Base-by-base conservation (phyloP, 108 stramenopile species). In the Discostella stelligeroides region DNA sequence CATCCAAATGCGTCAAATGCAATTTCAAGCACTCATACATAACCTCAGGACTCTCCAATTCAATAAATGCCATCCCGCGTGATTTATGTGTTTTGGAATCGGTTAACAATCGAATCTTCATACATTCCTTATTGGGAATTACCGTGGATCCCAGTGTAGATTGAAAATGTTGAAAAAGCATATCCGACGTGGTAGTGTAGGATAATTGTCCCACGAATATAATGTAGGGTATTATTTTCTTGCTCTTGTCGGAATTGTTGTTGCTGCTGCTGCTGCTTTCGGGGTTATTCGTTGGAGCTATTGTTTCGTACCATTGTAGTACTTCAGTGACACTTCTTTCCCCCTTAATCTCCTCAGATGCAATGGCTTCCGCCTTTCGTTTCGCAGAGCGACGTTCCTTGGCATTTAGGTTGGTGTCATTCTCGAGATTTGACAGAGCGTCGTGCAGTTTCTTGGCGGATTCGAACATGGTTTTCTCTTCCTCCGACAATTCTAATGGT, bases 141-240 rank as follows among this genome's bases (percentile, higher is more conserved):
- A 63, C 60, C 9, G 50, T 63, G 1, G 73, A 60, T 25, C 75
- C 79, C 43, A 97, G 60, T 54, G 86, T 79, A 6, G 77, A 72
- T 56, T 72, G 71, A 63, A 95, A 83, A 50, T 95, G 93, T 28
- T 83, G 62, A 24, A 80, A 67, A 21, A 96, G 41, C 41, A 65
- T 82, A 20, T 95, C 86, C 45, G 80, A 70, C 0, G 94, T 95
- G 6, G 97, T 97, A 18, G 70, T 82, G 66, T 79, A 97, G 8
- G 90, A 75, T 29, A 97, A 70, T 75, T 97, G 97, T 38, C 97
- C 97, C 8, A 97, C 79, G 61, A 97, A 97, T 25, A 94, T 81
- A 79, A 97, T 95, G 60, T 92, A 91, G 2, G 97, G 97, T 24
- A 53, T 49, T 25, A 79, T 66, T 54, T 66, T 60, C 7, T 30